Evolutionary conservation across 805 yeast genomes (phyloP), one percentile per base, ranked within the genome.

Genomic region (Ogataea kodamae): DNA sequence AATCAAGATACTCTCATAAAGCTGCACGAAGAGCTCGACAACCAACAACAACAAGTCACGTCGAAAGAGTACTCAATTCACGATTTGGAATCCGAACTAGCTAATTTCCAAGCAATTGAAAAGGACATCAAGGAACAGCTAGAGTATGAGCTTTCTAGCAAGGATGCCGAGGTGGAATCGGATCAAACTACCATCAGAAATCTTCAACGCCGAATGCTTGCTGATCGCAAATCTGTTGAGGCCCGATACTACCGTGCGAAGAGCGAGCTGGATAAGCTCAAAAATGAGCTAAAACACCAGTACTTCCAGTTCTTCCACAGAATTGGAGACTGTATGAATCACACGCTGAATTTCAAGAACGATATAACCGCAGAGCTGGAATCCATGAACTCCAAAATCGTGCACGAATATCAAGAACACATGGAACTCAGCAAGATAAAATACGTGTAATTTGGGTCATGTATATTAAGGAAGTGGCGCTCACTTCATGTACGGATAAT

Each of bases 291-390:
- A 30, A 43, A 43, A 28, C 25, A 37, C 28, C 47, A 39, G 24
- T 43, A 43, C 22, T 40, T 43, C 34, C 59, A 59, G 9, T 59
- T 82, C 46, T 74, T 72, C 43, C 67, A 69, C 26, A 72, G 73
- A 37, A 68, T 81, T 19, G 73, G 72, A 33, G 68, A 68, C 37
- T 68, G 78, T 47, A 74, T 86, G 45, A 78, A 78, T 39, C 66
- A 62, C 37, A 72, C 78, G 14, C 70, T 81, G 30, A 70, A 67
- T 29, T 80, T 85, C 60, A 85, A 85, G 59, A 59, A 78, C 42
- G 74, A 72, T 39, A 70, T 83, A 26, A 90, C 84, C 52, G 67
- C 70, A 13, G 70, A 74, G 33, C 64, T 84, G 28, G 85, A 79
- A 47, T 78, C 70, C 22, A 65, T 46, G 45, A 44, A 48, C 35